A percentile compares a stretch with the other conserved stretches of the same genome.
Evolutionary conservation across 1,284 basidiomycete species (phyloP).

Genomic region (Trichosporon asahii): DNA sequence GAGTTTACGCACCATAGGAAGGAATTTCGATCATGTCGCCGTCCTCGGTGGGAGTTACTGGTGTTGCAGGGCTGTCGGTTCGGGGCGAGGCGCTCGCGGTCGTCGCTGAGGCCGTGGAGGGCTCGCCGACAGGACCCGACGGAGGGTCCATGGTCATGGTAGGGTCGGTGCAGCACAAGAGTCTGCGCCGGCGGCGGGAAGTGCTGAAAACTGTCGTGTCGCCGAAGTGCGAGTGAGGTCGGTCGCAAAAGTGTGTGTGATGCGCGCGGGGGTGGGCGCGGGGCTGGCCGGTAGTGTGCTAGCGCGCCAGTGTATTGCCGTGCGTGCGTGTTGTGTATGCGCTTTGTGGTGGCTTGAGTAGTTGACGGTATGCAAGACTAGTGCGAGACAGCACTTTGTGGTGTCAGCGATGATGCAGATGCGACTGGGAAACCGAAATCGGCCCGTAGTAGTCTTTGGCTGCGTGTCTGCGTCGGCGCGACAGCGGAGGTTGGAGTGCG

Average conservation of each 20-base stretch:
- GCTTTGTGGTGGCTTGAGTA: neutral
- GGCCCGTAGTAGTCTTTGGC: neutral
- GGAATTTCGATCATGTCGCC: constrained; percentile 1
- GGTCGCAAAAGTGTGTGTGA: neutral
- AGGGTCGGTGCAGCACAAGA: neutral
- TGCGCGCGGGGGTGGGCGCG: neutral
- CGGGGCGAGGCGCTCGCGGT: neutral
- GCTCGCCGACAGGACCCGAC: neutral
- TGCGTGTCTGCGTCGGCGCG: neutral
- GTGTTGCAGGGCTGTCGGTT: neutral
- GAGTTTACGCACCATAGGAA: neutral
- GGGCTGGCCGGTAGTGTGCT: neutral
- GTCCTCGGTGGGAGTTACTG: neutral
- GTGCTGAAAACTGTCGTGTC: neutral
- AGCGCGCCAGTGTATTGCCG: neutral
- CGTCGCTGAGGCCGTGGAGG: neutral
- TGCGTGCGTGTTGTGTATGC: neutral
- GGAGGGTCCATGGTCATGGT: constrained; percentile 1
- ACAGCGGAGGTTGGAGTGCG: neutral
- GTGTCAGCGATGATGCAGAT: neutral
- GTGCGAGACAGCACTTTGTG: neutral
- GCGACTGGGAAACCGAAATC: neutral
- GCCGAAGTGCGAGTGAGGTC: neutral
- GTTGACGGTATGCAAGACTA: neutral
- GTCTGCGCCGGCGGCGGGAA: neutral